Evolutionary conservation across 2,329 filamentous ascomycete species (phyloP).

Genomic region (Colletotrichum spaethianum): DNA sequence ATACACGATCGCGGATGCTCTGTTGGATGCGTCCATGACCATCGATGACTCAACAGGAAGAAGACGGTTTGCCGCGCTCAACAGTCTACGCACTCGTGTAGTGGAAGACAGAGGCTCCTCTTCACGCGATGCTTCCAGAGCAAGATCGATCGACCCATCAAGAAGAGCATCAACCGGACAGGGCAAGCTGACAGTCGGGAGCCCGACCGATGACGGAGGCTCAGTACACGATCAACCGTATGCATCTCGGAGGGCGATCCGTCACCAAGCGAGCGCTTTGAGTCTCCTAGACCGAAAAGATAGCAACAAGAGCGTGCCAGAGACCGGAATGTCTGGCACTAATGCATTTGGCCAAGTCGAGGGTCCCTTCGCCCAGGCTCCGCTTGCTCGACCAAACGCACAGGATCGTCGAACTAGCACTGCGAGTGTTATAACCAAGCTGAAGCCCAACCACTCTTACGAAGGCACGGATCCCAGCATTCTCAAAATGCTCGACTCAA

Average conservation of each 20-base stretch:
- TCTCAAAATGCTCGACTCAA: slow-evolving; percentile 82
- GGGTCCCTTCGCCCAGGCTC: slow-evolving; percentile 64
- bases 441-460: slow-evolving; percentile 79
- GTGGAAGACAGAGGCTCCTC: slow-evolving; percentile 45
- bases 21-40: slow-evolving; percentile 91
- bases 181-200: slow-evolving; percentile 45
- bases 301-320: slow-evolving; percentile 69
- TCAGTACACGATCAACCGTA: slow-evolving; percentile 59
- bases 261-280: slow-evolving; percentile 72
- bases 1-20: slow-evolving; percentile 90
- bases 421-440: slow-evolving; percentile 43
- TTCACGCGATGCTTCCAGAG: slow-evolving; percentile 47
- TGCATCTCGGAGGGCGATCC: slow-evolving; percentile 62
- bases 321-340: slow-evolving; percentile 71
- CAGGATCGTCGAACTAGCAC: slow-evolving; percentile 45
- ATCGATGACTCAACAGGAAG: slow-evolving; percentile 78
- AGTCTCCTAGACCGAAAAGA: slow-evolving; percentile 72
- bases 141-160: slow-evolving; percentile 55
- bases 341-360: slow-evolving; percentile 74
- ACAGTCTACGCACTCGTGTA: slow-evolving; percentile 50
- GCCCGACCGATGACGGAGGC: slow-evolving; percentile 51
- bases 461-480: slow-evolving; percentile 81
- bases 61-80: slow-evolving; percentile 66
- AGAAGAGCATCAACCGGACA: slow-evolving; percentile 52
- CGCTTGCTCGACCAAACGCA: slow-evolving; percentile 51